Evolutionary conservation across 768 basidiomycete genomes (phyloP).

Genomic region (Mycena capillaripes): DNA sequence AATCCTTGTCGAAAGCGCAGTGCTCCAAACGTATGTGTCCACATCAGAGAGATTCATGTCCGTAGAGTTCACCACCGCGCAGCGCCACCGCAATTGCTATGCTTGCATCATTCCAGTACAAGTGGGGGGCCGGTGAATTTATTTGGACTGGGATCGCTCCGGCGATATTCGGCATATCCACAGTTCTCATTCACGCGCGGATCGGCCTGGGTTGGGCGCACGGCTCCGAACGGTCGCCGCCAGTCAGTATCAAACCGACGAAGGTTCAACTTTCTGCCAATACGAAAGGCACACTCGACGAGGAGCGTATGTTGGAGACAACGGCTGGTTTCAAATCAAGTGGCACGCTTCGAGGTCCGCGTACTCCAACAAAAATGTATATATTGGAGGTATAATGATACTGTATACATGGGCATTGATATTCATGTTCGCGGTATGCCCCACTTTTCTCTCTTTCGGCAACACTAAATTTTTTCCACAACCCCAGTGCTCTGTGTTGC

Average conservation of each 20-base stretch:
- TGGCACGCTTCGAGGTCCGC: slow-evolving; percentile 4
- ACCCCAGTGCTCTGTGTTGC: too few species aligned
- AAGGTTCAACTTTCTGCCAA: slow-evolving; percentile 6
- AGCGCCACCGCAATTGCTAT: slow-evolving; percentile 26
- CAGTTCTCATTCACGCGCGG: slow-evolving; percentile 31
- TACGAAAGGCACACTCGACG: slow-evolving; percentile 2
- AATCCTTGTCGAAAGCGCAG: slow-evolving; percentile 29
- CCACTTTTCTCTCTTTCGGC: slow-evolving; percentile 1
- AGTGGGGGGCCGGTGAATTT: slow-evolving; percentile 28
- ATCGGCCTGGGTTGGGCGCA: slow-evolving; percentile 31
- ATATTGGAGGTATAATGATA: slow-evolving; percentile 5
- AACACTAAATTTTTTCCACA: too few species aligned
- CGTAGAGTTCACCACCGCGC: slow-evolving; percentile 10
- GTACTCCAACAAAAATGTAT: slow-evolving; percentile 13
- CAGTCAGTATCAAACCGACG: background rate
- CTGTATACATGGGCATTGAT: background rate
- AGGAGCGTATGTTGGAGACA: slow-evolving; percentile 3
- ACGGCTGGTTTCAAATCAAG: background rate
- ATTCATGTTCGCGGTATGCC: background rate
- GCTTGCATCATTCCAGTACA: slow-evolving; percentile 29
- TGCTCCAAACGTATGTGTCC: slow-evolving; percentile 23
- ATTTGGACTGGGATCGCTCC: slow-evolving; percentile 28
- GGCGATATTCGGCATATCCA: slow-evolving; percentile 23
- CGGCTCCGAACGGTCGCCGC: background rate
- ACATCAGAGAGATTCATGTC: background rate